Evolutionary conservation across 495 filamentous ascomycete species (phyloP).

Genomic region (Hypomontagnella monticulosa): DNA sequence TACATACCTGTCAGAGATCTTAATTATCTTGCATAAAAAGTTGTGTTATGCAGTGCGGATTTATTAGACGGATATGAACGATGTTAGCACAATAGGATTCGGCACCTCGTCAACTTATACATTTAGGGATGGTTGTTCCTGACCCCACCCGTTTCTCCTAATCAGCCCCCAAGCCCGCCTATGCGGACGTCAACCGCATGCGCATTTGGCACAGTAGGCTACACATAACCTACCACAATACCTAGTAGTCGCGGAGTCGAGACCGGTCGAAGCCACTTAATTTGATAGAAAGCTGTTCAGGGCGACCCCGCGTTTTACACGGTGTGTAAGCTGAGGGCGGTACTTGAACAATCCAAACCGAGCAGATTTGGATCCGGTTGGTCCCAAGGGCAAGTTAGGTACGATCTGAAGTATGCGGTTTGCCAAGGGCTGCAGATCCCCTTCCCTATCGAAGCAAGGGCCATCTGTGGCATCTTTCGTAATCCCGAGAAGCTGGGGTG

Average conservation of each 20-base stretch:
- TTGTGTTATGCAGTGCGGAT: slow-evolving; percentile 13
- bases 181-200: slow-evolving; percentile 27
- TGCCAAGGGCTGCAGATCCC: slow-evolving; percentile 39
- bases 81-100: slow-evolving; percentile 7
- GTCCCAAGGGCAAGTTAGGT: slow-evolving; percentile 35
- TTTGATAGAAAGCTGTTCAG: background rate
- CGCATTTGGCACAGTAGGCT: slow-evolving; percentile 2
- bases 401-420: slow-evolving; percentile 42
- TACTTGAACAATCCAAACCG: slow-evolving; percentile 17
- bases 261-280: slow-evolving; percentile 9
- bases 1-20: background rate
- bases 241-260: background rate
- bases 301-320: background rate
- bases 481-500: slow-evolving; percentile 44
- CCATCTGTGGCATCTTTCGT: slow-evolving; percentile 34
- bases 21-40: slow-evolving; percentile 3
- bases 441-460: slow-evolving; percentile 38
- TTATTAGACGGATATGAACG: slow-evolving; percentile 11
- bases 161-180: background rate
- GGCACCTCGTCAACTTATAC: slow-evolving; percentile 10
- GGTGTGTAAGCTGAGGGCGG: background rate
- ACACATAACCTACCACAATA: slow-evolving; percentile 3
- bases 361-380: slow-evolving; percentile 31
- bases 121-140: slow-evolving; percentile 2
- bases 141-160: slow-evolving; percentile 16